Conservation (phyloP, 345 rosid species). For the Hibiscus trionum region DNA sequence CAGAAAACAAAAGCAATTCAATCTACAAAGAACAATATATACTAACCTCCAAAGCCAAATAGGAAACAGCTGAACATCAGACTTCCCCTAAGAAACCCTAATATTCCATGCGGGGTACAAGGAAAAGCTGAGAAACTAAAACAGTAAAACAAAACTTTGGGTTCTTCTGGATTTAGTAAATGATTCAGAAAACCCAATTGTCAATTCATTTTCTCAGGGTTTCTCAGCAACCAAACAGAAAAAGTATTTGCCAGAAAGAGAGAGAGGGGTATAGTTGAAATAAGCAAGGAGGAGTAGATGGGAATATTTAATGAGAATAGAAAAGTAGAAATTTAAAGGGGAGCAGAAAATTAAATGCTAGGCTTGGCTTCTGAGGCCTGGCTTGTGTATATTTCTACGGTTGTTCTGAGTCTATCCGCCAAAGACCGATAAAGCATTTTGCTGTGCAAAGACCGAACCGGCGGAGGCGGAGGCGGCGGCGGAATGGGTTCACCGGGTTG, state of each 20-base stretch:
- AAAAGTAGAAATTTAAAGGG: not conserved
- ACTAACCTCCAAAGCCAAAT: not conserved
- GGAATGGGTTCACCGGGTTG: too few species aligned
- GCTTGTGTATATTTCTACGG: not conserved
- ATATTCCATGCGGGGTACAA: not conserved
- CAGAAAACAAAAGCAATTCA: not conserved
- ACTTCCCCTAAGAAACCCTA: conserved; percentile 1
- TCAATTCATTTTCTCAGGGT: not conserved
- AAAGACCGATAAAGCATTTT: not conserved
- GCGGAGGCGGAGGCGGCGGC: not conserved
- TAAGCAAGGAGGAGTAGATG: not conserved
- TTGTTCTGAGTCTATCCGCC: not conserved
- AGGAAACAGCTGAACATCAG: not conserved
- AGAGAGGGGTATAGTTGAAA: not conserved
- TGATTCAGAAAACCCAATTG: not conserved
- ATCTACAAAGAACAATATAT: not conserved
- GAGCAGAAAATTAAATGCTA: not conserved
- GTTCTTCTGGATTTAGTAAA: not conserved
- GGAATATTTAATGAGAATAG: not conserved
- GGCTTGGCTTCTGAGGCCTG: not conserved
- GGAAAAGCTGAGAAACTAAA: not conserved
- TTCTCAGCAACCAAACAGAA: not conserved
- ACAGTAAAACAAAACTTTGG: not conserved
- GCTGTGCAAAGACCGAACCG: not conserved
- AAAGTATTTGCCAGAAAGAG: not conserved